Evolutionary conservation across 768 basidiomycete genomes (phyloP), one percentile per base, ranked within the genome.

Genomic region (Phylloporus arenicola): DNA sequence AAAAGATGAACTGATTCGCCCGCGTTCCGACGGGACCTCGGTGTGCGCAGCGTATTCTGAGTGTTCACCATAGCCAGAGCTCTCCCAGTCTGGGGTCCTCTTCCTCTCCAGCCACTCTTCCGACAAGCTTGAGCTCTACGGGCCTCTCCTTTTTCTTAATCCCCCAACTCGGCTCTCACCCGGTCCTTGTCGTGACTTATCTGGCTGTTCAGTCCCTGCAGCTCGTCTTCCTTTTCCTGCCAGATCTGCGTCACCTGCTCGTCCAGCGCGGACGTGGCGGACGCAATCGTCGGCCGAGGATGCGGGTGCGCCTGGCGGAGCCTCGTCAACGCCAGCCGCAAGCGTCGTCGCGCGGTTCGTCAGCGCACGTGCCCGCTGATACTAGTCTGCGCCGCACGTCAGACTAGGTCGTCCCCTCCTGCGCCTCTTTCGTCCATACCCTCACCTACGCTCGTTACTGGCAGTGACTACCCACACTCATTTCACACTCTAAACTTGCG

Each of bases 241-340:
- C n/a, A n/a, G n/a, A 94, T 88, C 63, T 88, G 80, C 9, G 71
- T 75, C n/a, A 87, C 81, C 56, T 94, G 91, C 11, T 78, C 78
- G 10, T 83, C 81, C 2, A 92, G 80, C 47, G 83, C 81, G 54
- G 84, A 75, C 43, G 83, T 82, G 0, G 92, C 92, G 41, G 83
- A 73, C 3, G 81, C 68, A 30, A 90, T 78, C 0, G 92, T 95
- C 30, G 93, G 69, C 10, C 92, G 80, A 40, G 92, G 85, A 17
- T 83, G 79, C 0, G 89, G 87, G 57, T 94, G 82, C 2, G 84
- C 79, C 56, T 92, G 86, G 17, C 88, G 82, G 16, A 94, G 80
- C 2, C 92, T 81, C 7, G 85, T 84, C 33, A n/a, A n/a, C n/a
- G n/a, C n/a, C n/a, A n/a, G n/a, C n/a, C n/a, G n/a, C n/a, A n/a